Evolutionary conservation across 202 grass and related monocot genomes (phyloP), one percentile per base, ranked within the genome.

Genomic region (Bolboschoenoplectus hybrid): DNA sequence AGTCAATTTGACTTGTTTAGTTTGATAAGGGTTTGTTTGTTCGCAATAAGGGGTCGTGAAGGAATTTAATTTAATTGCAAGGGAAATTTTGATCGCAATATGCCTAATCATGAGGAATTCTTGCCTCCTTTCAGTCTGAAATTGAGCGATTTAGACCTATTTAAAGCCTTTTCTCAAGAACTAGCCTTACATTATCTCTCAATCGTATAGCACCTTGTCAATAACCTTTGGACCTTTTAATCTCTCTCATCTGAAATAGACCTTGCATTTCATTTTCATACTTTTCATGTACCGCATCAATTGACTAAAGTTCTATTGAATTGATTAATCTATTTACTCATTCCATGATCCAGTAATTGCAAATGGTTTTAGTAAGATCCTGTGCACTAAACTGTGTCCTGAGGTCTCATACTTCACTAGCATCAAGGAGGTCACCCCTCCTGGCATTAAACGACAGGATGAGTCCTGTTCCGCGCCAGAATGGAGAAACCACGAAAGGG

Each of bases 331-430:
- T 5, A 76, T 53, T 0, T 53, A 76, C 32, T 41, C 40, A 20
- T 36, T 73, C 32, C 9, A 34, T 26, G n/a, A 8, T 82, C 82
- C 84, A 98, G 95, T 95, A 9, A 80, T 86, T 74, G 61, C 52
- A 19, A 91, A 85, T 88, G 20, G 82, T 81, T 86, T 98, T 68
- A 78, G 87, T 86, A 95, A 94, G 90, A 81, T 14, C 20, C 44
- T 98, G 9, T 98, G 90, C 84, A 61, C 75, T 4, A 84, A 66
- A 84, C 82, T 93, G 36, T 94, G 88, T 86, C 90, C 93, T 0
- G 91, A 98, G 85, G 88, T 85, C 19, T 89, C 88, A 72, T 88
- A 7, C 83, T 87, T 95, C 81, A 86, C 88, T 46, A 39, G 81
- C 46, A 74, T 84, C 52, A 85, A 64, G 2, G 89, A 93, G 84